Evolutionary conservation across 768 basidiomycete species (phyloP).

Genomic region (Pleurotus salmoneostramineus): DNA sequence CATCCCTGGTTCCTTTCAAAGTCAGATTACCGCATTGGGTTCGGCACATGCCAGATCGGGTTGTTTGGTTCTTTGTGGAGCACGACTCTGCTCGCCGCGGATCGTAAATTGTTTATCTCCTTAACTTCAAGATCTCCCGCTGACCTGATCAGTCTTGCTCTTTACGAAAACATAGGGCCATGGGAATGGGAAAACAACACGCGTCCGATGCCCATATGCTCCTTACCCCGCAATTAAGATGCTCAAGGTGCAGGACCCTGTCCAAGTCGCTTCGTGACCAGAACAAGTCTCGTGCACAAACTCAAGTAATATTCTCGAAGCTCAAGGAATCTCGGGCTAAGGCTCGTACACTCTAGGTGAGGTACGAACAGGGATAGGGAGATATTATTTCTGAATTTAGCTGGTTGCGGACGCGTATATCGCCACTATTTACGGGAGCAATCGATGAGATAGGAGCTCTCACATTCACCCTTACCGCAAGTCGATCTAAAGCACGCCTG

Average conservation of each 20-base stretch:
- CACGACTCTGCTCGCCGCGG: conserved; percentile 1
- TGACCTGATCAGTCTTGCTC: background rate
- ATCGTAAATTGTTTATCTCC: conserved; percentile 8
- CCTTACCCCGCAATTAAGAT: no score
- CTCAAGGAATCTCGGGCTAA: background rate
- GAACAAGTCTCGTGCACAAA: background rate
- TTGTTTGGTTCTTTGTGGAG: background rate
- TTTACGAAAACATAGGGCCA: background rate
- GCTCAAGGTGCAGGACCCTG: no score
- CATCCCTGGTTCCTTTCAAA: background rate
- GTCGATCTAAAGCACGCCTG: no score
- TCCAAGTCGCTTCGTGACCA: no score
- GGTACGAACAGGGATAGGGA: background rate
- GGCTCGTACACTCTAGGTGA: background rate
- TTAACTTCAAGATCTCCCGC: conserved; percentile 6
- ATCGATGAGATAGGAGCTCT: background rate
- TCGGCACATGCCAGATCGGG: conserved; percentile 6
- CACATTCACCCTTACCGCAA: no score
- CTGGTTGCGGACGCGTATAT: background rate
- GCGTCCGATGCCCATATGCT: background rate
- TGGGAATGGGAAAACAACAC: background rate
- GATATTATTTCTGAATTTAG: background rate
- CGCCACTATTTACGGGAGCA: conserved; percentile 1
- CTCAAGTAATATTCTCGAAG: background rate
- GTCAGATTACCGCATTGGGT: conserved; percentile 2